phyloP scores from a whole-genome alignment of 257 asterid species.

The Misopates orontium region DNA sequence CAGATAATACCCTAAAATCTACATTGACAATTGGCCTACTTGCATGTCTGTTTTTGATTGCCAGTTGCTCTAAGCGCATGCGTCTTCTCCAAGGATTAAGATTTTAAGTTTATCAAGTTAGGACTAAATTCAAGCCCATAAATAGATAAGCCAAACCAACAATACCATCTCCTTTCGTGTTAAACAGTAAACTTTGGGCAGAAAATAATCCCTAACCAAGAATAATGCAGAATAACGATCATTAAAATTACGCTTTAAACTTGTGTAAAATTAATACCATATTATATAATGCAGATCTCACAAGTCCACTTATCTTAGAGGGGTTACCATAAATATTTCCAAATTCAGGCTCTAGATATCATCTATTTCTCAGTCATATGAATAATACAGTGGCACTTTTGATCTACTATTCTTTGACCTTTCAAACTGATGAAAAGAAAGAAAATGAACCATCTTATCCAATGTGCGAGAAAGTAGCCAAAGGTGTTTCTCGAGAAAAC shows the following conservation, averaged over 20 bases:
- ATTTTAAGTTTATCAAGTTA: constrained; percentile 1
- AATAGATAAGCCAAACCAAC: too few species aligned
- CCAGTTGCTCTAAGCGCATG: constrained; percentile 10
- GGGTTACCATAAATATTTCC: neutral
- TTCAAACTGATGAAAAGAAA: neutral
- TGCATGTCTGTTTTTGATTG: constrained; percentile 1
- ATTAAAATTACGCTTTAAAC: neutral
- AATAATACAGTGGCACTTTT: neutral
- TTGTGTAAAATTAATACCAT: neutral
- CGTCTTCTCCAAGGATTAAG: constrained; percentile 17
- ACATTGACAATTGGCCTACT: constrained; percentile 1
- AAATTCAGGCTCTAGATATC: neutral
- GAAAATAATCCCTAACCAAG: neutral
- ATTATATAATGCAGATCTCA: constrained; percentile 1
- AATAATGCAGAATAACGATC: constrained; percentile 15
- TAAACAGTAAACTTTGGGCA: neutral
- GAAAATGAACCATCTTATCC: constrained; percentile 1
- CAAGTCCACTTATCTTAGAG: neutral
- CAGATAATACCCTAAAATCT: neutral
- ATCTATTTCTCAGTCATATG: constrained; percentile 9
- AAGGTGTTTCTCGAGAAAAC: constrained; percentile 2
- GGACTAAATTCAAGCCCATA: neutral
- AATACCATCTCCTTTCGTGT: neutral
- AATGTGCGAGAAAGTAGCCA: constrained; percentile 3
- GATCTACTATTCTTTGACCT: neutral